phyloP scores from a whole-genome alignment of 352 stramenopile species.

The Aphanomyces invadans region DNA sequence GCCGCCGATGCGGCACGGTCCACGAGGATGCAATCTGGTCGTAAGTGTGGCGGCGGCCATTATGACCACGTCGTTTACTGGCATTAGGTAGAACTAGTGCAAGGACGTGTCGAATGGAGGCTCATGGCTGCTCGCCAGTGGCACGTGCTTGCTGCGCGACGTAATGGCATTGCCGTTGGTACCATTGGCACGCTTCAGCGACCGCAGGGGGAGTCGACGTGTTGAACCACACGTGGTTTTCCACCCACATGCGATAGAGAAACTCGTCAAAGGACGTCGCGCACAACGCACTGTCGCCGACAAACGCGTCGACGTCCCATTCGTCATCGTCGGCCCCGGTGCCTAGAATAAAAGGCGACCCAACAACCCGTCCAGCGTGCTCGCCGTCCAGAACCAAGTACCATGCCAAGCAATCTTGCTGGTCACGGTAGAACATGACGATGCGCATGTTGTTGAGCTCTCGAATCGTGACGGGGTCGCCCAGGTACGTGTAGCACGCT shows the following conservation, averaged over 20 bases:
- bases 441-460: not conserved
- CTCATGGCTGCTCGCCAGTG: too few relatives aligned
- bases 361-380: not conserved
- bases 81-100: too few relatives aligned
- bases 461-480: not conserved
- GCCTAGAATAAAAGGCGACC: not conserved
- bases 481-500: not conserved
- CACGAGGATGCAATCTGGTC: too few relatives aligned
- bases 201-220: not conserved
- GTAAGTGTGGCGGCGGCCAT: too few relatives aligned
- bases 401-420: slow-evolving; percentile 9
- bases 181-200: not conserved
- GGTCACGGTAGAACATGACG: slow-evolving; percentile 16
- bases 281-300: not conserved
- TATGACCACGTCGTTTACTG: too few relatives aligned
- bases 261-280: slow-evolving; percentile 11
- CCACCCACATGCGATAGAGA: slow-evolving; percentile 9
- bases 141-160: too few relatives aligned
- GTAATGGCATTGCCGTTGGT: not conserved
- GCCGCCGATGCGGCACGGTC: too few relatives aligned
- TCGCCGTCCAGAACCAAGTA: slow-evolving; percentile 8
- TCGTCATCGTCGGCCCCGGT: not conserved
- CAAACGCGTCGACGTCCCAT: not conserved
- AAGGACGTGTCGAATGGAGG: too few relatives aligned
- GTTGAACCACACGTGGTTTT: slow-evolving; percentile 8